Percentiles rank a stretch among this genome's conserved stretches.
phyloP scores from a whole-genome alignment of 176 grass and related monocot species.

The sorghum (Sorghum bicolor) region Sorghum_bicolor_NCBIv3 NC_012876.2:50011001-50011500 shows the following conservation, averaged over 20 bases:
- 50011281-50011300: conserved; percentile 77
- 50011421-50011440: conserved; percentile 65
- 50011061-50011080: conserved; percentile 13
- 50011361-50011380: conserved; percentile 62
- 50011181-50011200: conserved; percentile 54
- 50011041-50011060: not conserved
- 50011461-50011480: conserved; percentile 39
- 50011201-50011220: conserved; percentile 67
- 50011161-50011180: conserved; percentile 34
- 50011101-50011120: not conserved
- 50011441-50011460: conserved; percentile 38
- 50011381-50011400: conserved; percentile 41
- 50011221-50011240: conserved; percentile 72
- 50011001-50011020: conserved; percentile 36
- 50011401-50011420: conserved; percentile 60
- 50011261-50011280: conserved; percentile 55
- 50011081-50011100: not conserved
- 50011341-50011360: conserved; percentile 49
- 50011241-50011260: conserved; percentile 63
- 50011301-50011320: conserved; percentile 66
- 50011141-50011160: conserved; percentile 72
- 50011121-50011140: conserved; percentile 42
- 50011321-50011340: conserved; percentile 56
- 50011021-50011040: conserved; percentile 33
- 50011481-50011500: conserved; percentile 55